These are phyloP conservation scores for Chaetomidium leptoderma DNA, from an alignment of 495 filamentous ascomycete genomes.

Conservation along the genomic window DNA sequence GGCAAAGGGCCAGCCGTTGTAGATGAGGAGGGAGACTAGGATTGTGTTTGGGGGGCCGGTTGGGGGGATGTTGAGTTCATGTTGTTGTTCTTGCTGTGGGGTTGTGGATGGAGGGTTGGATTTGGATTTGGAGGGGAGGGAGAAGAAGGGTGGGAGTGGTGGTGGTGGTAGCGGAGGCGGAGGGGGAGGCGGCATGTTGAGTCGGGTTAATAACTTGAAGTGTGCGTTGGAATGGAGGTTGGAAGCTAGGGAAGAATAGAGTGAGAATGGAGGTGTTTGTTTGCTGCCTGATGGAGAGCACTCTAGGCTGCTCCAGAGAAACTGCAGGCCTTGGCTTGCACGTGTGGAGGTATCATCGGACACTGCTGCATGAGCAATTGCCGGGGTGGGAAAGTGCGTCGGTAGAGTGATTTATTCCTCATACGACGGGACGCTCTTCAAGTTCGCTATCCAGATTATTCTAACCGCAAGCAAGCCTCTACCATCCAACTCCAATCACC, in stretches of 20 bases:
- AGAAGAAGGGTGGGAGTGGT: background rate
- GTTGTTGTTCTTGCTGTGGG: background rate
- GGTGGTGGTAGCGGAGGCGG: background rate
- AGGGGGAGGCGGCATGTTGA: background rate
- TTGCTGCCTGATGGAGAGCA: too few species aligned
- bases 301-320: too few species aligned
- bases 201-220: too few species aligned
- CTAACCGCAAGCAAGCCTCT: background rate
- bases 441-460: background rate
- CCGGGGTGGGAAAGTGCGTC: too few species aligned
- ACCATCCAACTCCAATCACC: background rate
- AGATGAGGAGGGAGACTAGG: slow-evolving; percentile 12
- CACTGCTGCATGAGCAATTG: too few species aligned
- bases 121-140: background rate
- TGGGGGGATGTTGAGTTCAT: background rate
- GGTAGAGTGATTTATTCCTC: too few species aligned
- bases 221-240: too few species aligned
- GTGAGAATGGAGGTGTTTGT: too few species aligned
- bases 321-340: too few species aligned
- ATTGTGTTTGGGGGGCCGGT: background rate
- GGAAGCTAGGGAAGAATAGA: too few species aligned
- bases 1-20: slow-evolving; percentile 19
- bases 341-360: too few species aligned
- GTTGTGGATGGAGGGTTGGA: background rate
- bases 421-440: too few species aligned